A percentile compares a stretch with the other conserved stretches of the same genome.
phyloP scores from a whole-genome alignment of 352 stramenopile genomes.

The Pythium sukuiense region DNA sequence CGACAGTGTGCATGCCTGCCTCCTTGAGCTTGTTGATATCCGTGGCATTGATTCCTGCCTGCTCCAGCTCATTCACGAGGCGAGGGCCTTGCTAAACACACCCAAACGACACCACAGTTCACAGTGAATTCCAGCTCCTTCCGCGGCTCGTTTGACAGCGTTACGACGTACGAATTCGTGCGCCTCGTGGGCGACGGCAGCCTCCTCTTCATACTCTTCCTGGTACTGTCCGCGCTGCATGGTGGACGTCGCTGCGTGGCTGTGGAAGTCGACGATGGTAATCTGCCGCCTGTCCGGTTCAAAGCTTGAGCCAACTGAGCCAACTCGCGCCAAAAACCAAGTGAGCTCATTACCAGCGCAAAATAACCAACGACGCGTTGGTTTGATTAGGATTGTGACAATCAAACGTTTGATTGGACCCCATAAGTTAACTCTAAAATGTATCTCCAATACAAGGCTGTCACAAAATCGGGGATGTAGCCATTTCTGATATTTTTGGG shows the following conservation, averaged over 20 bases:
- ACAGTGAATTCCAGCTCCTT: not conserved
- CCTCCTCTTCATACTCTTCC: conserved; percentile 44
- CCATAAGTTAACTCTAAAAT: conserved; percentile 9
- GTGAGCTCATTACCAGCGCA: conserved; percentile 15
- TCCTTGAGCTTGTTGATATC: conserved; percentile 99
- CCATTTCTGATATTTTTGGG: conserved; percentile 5
- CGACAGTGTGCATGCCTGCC: conserved; percentile 97
- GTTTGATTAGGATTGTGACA: not conserved
- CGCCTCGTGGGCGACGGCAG: conserved; percentile 34
- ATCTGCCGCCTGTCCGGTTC: conserved; percentile 29
- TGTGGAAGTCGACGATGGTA: not conserved
- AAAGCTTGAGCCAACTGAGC: conserved; percentile 8
- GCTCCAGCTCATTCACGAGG: conserved; percentile 91
- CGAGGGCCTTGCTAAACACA: conserved; percentile 64
- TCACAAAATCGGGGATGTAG: conserved; percentile 1
- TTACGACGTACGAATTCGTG: conserved; percentile 40
- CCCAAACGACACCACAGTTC: not conserved
- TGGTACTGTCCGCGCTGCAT: conserved; percentile 44
- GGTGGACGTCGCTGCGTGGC: conserved; percentile 2
- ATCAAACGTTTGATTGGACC: conserved; percentile 25
- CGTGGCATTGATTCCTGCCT: conserved; percentile 95
- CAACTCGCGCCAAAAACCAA: conserved; percentile 21
- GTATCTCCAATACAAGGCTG: conserved; percentile 10
- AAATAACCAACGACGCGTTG: conserved; percentile 5
- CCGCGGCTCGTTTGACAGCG: not conserved